These are phyloP conservation scores for Backusella mclennaniae DNA, from an alignment of 192 early-diverging fungal species.

Conservation along the genomic window DNA sequence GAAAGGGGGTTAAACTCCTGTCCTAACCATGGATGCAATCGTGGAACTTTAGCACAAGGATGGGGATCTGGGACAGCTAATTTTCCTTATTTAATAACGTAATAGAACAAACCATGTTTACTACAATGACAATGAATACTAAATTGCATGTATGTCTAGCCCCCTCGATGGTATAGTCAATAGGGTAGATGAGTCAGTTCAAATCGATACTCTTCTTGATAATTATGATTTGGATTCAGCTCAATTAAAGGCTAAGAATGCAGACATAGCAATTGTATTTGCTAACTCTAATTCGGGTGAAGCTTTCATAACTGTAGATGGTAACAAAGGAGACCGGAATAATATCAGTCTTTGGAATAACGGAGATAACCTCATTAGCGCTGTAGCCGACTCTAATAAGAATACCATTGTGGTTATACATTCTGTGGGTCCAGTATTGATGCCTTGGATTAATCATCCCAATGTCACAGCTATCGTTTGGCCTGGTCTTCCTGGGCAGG, in stretches of 20 bases:
- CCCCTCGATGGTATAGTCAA: constrained; percentile 1
- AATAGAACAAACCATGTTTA: not conserved
- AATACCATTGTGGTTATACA: constrained; percentile 48
- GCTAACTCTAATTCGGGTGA: constrained; percentile 33
- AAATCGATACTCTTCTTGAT: not conserved
- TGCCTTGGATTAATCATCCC: constrained; percentile 60
- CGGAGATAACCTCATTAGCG: constrained; percentile 22
- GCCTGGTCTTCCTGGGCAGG: constrained; percentile 62
- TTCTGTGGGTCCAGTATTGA: constrained; percentile 53
- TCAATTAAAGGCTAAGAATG: constrained; percentile 2
- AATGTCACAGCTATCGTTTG: constrained; percentile 55
- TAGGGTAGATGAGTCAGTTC: not conserved
- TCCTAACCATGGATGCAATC: constrained; percentile 9
- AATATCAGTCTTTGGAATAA: constrained; percentile 26
- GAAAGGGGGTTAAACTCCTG: constrained; percentile 14
- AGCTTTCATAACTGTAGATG: constrained; percentile 17
- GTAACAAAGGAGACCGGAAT: constrained; percentile 18
- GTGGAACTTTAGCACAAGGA: constrained; percentile 23
- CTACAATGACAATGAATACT: no score
- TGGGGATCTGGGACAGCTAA: constrained; percentile 23
- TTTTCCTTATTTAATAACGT: constrained; percentile 25
- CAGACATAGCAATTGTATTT: constrained; percentile 29
- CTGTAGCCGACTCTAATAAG: constrained; percentile 42
- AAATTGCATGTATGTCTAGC: not conserved
- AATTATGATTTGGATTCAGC: constrained; percentile 13